Conservation (phyloP, 2,329 filamentous ascomycete genomes). For the Gaeumannomyces tritici region DNA sequence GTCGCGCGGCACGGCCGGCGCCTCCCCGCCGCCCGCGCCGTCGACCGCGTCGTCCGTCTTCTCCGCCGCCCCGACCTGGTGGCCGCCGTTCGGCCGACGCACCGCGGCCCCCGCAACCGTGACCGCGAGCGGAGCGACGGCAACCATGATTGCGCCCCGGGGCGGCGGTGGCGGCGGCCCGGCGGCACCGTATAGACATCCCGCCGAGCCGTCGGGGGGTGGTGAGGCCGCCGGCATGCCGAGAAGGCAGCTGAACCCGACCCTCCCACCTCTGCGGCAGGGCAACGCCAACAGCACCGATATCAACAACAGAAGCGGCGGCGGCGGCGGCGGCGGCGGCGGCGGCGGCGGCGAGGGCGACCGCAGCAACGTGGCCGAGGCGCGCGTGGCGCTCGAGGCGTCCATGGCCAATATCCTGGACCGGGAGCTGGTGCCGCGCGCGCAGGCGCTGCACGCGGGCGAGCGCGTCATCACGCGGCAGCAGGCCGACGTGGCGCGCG, state of each 20-base stretch:
- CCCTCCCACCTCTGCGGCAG: neutral
- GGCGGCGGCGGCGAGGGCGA: neutral
- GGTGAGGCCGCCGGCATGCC: neutral
- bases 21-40: neutral
- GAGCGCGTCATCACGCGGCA: constrained; percentile 55
- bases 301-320: neutral
- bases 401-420: constrained; percentile 63
- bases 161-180: neutral
- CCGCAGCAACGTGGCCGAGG: constrained; percentile 31
- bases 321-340: neutral
- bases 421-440: constrained; percentile 57
- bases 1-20: neutral
- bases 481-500: constrained; percentile 53
- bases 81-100: neutral
- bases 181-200: neutral
- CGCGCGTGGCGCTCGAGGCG: constrained; percentile 49
- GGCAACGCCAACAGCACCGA: constrained; percentile 2
- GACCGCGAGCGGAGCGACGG: neutral
- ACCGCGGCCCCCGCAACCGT: neutral
- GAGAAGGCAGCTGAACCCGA: neutral
- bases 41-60: constrained; percentile 1
- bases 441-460: constrained; percentile 60
- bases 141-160: neutral
- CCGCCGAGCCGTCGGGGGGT: neutral
- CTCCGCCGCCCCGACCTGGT: constrained; percentile 3